These are phyloP conservation scores for Pleomassaria siparia DNA, from an alignment of 2,329 filamentous ascomycete species.

Conservation along the genomic window DNA sequence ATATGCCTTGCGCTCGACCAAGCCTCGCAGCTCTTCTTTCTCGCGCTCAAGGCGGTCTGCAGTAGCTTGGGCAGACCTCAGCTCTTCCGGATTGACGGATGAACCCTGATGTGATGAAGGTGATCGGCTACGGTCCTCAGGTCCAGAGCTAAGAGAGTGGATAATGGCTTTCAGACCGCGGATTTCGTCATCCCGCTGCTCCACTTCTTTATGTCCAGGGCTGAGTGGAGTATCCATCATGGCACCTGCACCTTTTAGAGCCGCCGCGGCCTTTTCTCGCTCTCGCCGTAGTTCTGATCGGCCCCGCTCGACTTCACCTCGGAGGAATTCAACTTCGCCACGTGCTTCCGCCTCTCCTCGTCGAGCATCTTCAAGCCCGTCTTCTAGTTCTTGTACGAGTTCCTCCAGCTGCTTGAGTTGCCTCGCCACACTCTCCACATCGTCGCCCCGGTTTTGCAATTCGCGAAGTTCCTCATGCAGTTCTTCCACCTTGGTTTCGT, in stretches of 20 bases:
- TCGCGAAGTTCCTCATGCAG: constrained; percentile 82
- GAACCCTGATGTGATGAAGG: constrained; percentile 33
- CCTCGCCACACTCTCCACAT: constrained; percentile 85
- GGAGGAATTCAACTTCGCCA: constrained; percentile 91
- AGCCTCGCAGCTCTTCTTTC: constrained; percentile 72
- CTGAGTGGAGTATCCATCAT: constrained; percentile 46
- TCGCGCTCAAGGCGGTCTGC: constrained; percentile 77
- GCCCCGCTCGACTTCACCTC: constrained; percentile 91
- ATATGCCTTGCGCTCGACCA: constrained; percentile 70
- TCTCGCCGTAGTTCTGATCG: constrained; percentile 85
- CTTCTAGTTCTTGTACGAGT: constrained; percentile 93
- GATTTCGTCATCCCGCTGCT: constrained; percentile 96
- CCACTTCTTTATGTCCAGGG: constrained; percentile 69
- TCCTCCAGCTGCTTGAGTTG: constrained; percentile 96
- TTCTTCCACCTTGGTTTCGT: constrained; percentile 88
- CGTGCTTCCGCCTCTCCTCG: constrained; percentile 93
- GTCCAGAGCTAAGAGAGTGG: constrained; percentile 84
- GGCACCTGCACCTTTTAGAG: constrained; percentile 56
- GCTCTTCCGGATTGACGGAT: constrained; percentile 45
- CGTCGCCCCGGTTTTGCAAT: constrained; percentile 77
- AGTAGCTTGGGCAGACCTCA: constrained; percentile 60
- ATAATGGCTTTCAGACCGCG: constrained; percentile 96
- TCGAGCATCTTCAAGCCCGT: constrained; percentile 91
- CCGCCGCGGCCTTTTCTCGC: constrained; percentile 74
- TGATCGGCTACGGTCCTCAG: constrained; percentile 43